Evolutionary conservation across 148 eudicot species (phyloP).

Genomic region (Chenopodium formosanum): DNA sequence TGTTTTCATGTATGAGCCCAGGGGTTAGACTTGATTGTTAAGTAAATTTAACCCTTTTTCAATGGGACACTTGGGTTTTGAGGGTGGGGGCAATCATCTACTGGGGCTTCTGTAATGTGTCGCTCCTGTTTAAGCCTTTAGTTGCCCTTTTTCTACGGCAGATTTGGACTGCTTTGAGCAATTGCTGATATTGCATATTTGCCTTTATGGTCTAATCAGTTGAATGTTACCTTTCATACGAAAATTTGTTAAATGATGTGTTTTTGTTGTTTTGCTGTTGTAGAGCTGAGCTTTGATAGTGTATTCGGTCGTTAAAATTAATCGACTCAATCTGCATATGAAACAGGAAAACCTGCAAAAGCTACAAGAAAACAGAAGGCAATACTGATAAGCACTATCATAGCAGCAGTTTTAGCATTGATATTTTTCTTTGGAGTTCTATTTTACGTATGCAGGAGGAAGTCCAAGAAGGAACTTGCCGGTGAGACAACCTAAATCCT

Average conservation of each 20-base stretch:
- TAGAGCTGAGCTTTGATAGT: not conserved
- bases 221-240: not conserved
- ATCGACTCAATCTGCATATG: conserved; percentile 5
- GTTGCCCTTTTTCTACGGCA: not conserved
- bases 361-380: conserved; percentile 14
- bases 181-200: not conserved
- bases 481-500: conserved; percentile 25
- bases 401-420: conserved; percentile 19
- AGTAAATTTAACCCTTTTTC: no score
- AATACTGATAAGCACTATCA: conserved; percentile 3
- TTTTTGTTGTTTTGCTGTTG: not conserved
- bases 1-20: not conserved
- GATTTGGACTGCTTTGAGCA: not conserved
- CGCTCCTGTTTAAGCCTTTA: not conserved
- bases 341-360: conserved; percentile 22
- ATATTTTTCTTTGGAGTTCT: conserved; percentile 10
- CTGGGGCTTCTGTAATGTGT: no score
- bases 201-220: not conserved
- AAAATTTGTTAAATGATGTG: not conserved
- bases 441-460: conserved; percentile 21
- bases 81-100: no score
- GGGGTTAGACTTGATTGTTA: no score
- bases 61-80: no score
- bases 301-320: not conserved
- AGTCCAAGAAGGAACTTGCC: not conserved